Percentiles rank a stretch among this genome's conserved stretches.
These are phyloP conservation scores for Camellia lanceoleosa DNA, from an alignment of 148 eudicot species.

Conservation along the genomic window DNA sequence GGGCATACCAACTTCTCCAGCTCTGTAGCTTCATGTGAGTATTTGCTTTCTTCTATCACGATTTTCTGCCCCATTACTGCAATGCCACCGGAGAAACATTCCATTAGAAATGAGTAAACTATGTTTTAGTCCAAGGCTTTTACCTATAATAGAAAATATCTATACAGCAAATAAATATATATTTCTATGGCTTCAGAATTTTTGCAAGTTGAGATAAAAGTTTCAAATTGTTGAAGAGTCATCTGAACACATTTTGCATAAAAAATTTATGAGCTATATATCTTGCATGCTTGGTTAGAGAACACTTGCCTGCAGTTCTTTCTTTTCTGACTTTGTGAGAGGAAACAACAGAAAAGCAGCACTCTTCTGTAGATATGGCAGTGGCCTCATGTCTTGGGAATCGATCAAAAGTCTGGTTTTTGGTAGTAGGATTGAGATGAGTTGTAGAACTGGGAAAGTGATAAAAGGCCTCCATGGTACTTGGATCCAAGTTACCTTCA, in stretches of 20 bases:
- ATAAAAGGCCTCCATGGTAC: conserved; percentile 64
- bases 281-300: neutral
- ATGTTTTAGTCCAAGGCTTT: neutral
- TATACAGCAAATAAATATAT: neutral
- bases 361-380: conserved; percentile 24
- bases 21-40: conserved; percentile 37
- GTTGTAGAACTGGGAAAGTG: conserved; percentile 27
- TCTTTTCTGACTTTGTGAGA: conserved; percentile 27
- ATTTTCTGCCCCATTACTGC: conserved; percentile 25
- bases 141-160: neutral
- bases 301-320: conserved; percentile 22
- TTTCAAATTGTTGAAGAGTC: neutral
- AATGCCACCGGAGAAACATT: conserved; percentile 3
- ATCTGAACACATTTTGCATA: neutral
- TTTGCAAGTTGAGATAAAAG: neutral
- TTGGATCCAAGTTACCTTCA: conserved; percentile 63
- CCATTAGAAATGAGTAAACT: neutral
- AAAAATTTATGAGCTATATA: neutral
- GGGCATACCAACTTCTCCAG: conserved; percentile 42
- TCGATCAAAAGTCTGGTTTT: conserved; percentile 2
- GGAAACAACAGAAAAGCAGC: conserved; percentile 40
- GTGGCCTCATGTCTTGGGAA: conserved; percentile 17
- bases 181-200: neutral
- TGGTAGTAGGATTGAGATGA: conserved; percentile 7
- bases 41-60: conserved; percentile 32